phyloP scores from a whole-genome alignment of 257 asterid species.

The Rauvolfia tetraphylla region DNA sequence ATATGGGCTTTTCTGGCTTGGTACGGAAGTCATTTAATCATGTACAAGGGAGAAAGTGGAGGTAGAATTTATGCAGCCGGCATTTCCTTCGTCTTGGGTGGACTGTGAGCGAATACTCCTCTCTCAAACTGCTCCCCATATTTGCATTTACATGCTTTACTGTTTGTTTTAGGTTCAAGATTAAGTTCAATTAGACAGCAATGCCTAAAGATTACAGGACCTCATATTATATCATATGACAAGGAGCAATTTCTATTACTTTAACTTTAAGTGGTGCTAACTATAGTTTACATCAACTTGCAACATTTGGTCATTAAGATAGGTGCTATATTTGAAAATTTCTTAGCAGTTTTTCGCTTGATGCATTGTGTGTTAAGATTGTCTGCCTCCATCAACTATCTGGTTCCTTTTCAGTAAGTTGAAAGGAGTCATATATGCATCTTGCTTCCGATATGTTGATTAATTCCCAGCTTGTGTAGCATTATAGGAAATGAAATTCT shows the following conservation, averaged over 20 bases:
- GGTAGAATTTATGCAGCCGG: conserved; percentile 80
- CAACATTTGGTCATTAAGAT: no score
- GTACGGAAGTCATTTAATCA: conserved; percentile 76
- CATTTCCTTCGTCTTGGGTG: conserved; percentile 75
- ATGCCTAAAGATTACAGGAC: not conserved
- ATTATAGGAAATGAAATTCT: no score
- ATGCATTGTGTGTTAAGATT: no score
- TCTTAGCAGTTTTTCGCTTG: no score
- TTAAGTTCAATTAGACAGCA: not conserved
- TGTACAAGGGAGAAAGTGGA: conserved; percentile 80
- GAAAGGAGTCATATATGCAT: no score
- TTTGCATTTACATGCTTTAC: not conserved
- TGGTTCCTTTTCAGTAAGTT: no score
- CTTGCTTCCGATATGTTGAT: no score
- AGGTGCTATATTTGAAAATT: no score
- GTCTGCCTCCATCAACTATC: no score
- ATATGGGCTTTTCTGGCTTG: conserved; percentile 93
- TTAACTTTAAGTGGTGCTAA: no score
- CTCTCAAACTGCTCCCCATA: not conserved
- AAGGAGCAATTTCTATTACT: not conserved
- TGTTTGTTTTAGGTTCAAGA: not conserved
- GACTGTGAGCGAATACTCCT: conserved; percentile 51
- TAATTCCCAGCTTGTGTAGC: no score
- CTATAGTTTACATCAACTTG: no score
- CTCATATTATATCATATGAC: not conserved